These are phyloP conservation scores for Trichosporon coremiiforme DNA, from an alignment of 1,284 basidiomycete genomes.

Conservation along the genomic window DNA sequence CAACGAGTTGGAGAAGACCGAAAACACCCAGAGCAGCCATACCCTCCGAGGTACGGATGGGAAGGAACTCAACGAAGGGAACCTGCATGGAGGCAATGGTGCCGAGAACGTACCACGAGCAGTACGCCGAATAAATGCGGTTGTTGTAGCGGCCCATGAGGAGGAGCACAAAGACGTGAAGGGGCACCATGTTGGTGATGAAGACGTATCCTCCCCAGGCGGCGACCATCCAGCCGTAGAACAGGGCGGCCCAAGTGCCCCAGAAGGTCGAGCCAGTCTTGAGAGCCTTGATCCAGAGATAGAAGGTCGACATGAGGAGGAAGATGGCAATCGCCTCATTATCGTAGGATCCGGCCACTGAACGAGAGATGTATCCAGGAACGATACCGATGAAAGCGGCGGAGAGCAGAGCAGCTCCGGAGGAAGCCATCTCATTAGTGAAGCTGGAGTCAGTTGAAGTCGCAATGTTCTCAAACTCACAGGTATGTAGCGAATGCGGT, in stretches of 20 bases:
- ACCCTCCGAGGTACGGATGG: constrained; percentile 96
- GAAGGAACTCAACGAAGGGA: constrained; percentile 98
- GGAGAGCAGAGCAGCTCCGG: constrained; percentile 90
- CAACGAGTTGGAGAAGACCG: constrained; percentile 93
- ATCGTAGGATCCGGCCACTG: constrained; percentile 98
- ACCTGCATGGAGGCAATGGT: constrained; percentile 99
- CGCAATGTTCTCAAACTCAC: constrained; percentile 58
- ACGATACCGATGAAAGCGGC: constrained; percentile 99
- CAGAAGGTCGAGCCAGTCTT: constrained; percentile 92
- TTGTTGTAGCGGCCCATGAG: constrained; percentile 96
- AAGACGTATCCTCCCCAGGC: constrained; percentile 99
- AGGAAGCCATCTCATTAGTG: constrained; percentile 89
- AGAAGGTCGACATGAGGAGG: constrained; percentile 99
- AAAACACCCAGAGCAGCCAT: constrained; percentile 99
- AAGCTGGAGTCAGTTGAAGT: constrained; percentile 63
- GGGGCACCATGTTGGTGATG: constrained; percentile 99
- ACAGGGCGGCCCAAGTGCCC: constrained; percentile 85
- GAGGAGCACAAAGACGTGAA: constrained; percentile 89
- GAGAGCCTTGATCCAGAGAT: constrained; percentile 93
- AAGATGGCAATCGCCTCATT: constrained; percentile 99
- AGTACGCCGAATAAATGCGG: constrained; percentile 92
- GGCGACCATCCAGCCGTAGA: constrained; percentile 99
- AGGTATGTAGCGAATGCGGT: constrained; percentile 98
- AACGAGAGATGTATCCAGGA: constrained; percentile 95
- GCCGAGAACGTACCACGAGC: constrained; percentile 96